These are phyloP conservation scores for Actinidia polygama DNA, from an alignment of 179 eudicot species.

Conservation along the genomic window DNA sequence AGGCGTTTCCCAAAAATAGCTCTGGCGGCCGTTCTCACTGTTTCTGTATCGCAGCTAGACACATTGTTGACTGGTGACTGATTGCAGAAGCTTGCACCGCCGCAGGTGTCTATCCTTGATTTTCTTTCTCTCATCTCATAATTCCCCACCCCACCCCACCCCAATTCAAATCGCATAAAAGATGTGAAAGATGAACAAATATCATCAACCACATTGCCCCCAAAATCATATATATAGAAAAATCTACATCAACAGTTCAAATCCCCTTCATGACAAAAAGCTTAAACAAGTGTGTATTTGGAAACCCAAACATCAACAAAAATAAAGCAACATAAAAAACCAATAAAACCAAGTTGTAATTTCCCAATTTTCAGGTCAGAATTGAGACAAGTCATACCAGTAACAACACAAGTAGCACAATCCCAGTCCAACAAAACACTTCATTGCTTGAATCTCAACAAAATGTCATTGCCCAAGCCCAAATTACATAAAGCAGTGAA, in stretches of 20 bases:
- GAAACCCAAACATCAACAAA: background rate
- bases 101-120: too few species aligned
- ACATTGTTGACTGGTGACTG: too few species aligned
- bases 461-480: too few species aligned
- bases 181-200: constrained; percentile 12
- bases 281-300: background rate
- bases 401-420: constrained; percentile 18
- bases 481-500: background rate
- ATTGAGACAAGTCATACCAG: constrained; percentile 7
- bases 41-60: too few species aligned
- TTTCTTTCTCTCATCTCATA: too few species aligned
- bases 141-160: background rate
- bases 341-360: background rate
- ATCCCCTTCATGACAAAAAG: background rate
- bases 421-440: constrained; percentile 21
- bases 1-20: too few species aligned
- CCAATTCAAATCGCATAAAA: constrained; percentile 5
- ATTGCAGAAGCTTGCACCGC: too few species aligned
- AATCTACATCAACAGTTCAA: too few species aligned
- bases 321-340: background rate
- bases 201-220: background rate
- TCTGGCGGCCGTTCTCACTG: too few species aligned
- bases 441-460: too few species aligned
- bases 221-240: background rate
- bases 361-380: background rate